phyloP scores from a whole-genome alignment of 257 asterid genomes.

The Solanum sejunctum region DNA sequence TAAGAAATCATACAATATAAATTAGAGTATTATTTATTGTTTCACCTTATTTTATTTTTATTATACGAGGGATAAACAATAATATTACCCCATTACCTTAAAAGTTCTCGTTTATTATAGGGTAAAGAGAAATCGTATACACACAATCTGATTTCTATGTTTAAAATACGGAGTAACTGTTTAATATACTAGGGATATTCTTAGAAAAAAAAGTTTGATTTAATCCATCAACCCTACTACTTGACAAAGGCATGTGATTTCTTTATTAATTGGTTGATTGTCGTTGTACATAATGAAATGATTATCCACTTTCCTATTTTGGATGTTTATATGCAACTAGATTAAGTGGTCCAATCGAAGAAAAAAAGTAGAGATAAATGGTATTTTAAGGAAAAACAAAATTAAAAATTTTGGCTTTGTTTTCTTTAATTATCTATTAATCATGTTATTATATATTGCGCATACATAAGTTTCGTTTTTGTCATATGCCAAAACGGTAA shows the following conservation, averaged over 20 bases:
- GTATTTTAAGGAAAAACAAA: neutral
- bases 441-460: no score
- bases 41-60: neutral
- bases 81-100: no score
- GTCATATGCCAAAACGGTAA: no score
- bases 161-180: no score
- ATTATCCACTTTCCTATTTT: neutral
- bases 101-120: no score
- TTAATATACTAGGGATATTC: no score
- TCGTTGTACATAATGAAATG: neutral
- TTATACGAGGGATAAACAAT: rapidly evolving
- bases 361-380: neutral
- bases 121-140: no score
- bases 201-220: neutral
- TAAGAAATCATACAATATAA: no score
- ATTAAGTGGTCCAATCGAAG: neutral
- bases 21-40: no score
- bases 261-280: neutral
- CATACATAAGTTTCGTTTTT: no score
- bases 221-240: neutral
- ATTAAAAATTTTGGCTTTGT: neutral
- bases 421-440: neutral
- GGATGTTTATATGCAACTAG: neutral
- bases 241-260: neutral
- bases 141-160: no score